phyloP scores from a whole-genome alignment of 768 basidiomycete genomes.

The Asterophora lycoperdoides region DNA sequence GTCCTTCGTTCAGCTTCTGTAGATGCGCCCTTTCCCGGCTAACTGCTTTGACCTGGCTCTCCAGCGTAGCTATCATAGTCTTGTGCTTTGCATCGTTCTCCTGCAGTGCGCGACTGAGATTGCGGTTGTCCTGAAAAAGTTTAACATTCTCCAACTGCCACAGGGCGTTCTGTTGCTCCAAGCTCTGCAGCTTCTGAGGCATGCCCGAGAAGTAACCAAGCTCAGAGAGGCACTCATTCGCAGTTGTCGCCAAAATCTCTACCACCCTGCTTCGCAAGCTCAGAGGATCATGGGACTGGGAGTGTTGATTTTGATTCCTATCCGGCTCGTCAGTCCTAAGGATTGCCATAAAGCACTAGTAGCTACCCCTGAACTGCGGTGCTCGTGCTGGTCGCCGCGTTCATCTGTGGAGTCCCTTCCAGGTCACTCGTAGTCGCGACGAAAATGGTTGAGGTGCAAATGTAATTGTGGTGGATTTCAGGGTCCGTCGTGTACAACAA shows the following conservation, averaged over 20 bases:
- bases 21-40: slow-evolving; percentile 16
- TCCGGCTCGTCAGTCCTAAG: background rate
- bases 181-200: slow-evolving; percentile 30
- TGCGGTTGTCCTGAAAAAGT: slow-evolving; percentile 36
- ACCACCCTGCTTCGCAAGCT: slow-evolving; percentile 34
- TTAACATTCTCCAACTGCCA: slow-evolving; percentile 36
- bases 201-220: slow-evolving; percentile 45
- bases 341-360: background rate
- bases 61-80: slow-evolving; percentile 19
- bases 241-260: slow-evolving; percentile 40
- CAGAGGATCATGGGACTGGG: slow-evolving; percentile 1
- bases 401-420: slow-evolving; percentile 6
- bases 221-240: slow-evolving; percentile 43
- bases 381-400: background rate
- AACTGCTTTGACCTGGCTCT: slow-evolving; percentile 20
- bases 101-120: slow-evolving; percentile 23
- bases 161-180: slow-evolving; percentile 27
- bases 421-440: background rate
- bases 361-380: slow-evolving; percentile 5
- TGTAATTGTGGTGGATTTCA: background rate
- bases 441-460: background rate
- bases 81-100: slow-evolving; percentile 20
- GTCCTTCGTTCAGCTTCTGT: slow-evolving; percentile 15
- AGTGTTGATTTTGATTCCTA: slow-evolving; percentile 1
- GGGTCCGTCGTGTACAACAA: background rate